Evolutionary conservation across 2,329 filamentous ascomycete species (phyloP).

Genomic region (Hypocrella siamensis): DNA sequence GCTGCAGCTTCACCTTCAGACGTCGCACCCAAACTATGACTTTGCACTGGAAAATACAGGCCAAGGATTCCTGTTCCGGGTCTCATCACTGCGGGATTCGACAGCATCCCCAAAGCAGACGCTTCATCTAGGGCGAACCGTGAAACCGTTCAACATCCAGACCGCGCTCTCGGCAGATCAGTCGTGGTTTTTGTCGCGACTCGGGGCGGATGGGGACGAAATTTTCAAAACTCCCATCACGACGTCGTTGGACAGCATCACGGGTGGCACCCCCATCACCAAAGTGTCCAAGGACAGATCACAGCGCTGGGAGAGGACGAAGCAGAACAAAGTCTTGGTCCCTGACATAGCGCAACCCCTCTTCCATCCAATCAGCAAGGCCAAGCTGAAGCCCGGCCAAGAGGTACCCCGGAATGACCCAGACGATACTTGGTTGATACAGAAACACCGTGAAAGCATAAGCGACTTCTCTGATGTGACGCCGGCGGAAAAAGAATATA

Average conservation of each 20-base stretch:
- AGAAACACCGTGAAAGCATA: slow-evolving; percentile 42
- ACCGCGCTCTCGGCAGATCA: slow-evolving; percentile 27
- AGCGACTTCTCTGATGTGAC: slow-evolving; percentile 41
- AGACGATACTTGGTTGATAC: slow-evolving; percentile 38
- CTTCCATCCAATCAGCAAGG: slow-evolving; percentile 42
- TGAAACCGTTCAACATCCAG: slow-evolving; percentile 27
- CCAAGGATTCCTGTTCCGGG: slow-evolving; percentile 22
- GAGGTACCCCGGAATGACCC: slow-evolving; percentile 26
- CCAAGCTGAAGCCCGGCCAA: slow-evolving; percentile 30
- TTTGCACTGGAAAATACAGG: slow-evolving; percentile 22
- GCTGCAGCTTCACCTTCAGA: slow-evolving; percentile 31
- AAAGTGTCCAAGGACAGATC: slow-evolving; percentile 5
- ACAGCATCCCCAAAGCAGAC: slow-evolving; percentile 17
- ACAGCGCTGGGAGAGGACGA: slow-evolving; percentile 7
- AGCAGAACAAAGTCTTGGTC: slow-evolving; percentile 20
- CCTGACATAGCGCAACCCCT: slow-evolving; percentile 35
- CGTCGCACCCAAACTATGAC: slow-evolving; percentile 27
- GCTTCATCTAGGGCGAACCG: slow-evolving; percentile 25
- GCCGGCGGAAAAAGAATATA: slow-evolving; percentile 38
- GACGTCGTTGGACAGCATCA: slow-evolving; percentile 7
- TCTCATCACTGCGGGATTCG: slow-evolving; percentile 16
- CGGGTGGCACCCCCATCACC: slow-evolving; percentile 9
- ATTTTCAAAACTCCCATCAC: slow-evolving; percentile 10
- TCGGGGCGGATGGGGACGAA: slow-evolving; percentile 19
- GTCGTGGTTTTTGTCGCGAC: slow-evolving; percentile 26